Evolutionary conservation across 345 rosid genomes (phyloP).

Genomic region (Moricandia moricandioides): DNA sequence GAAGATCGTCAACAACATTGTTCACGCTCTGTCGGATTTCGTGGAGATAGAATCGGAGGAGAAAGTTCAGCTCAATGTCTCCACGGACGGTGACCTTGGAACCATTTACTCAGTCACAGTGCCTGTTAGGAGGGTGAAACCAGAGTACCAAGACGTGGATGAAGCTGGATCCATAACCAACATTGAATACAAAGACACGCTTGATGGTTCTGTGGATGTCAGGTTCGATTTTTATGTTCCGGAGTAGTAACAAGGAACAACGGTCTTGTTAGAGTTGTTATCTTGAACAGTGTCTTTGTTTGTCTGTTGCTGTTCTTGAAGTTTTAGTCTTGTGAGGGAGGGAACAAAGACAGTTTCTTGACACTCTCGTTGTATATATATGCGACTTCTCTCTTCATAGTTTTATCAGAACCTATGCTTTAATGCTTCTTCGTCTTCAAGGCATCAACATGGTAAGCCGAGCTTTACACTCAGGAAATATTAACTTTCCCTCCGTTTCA

Average conservation of each 20-base stretch:
- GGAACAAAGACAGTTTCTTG: constrained; percentile 30
- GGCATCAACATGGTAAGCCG: constrained; percentile 67
- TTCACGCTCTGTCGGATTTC: constrained; percentile 78
- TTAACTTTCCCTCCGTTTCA: constrained; percentile 60
- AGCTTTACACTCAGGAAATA: constrained; percentile 54
- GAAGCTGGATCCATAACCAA: constrained; percentile 68
- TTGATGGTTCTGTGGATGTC: constrained; percentile 84
- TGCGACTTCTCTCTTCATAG: neutral
- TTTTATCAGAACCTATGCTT: neutral
- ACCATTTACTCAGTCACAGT: constrained; percentile 91
- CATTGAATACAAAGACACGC: constrained; percentile 69
- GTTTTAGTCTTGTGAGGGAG: constrained; percentile 16
- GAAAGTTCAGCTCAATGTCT: constrained; percentile 85
- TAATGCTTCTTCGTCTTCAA: neutral
- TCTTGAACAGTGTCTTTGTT: constrained; percentile 20
- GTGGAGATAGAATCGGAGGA: constrained; percentile 96
- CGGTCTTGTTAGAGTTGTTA: constrained; percentile 6
- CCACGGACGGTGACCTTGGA: constrained; percentile 80
- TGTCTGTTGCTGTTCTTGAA: constrained; percentile 20
- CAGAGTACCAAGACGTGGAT: constrained; percentile 65
- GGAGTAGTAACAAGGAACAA: constrained; percentile 35
- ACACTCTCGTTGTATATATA: constrained; percentile 42
- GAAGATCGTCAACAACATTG: constrained; percentile 78
- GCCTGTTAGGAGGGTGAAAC: constrained; percentile 87
- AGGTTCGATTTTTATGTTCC: constrained; percentile 88